These are phyloP conservation scores for Auricularia auricula-judae DNA, from an alignment of 768 basidiomycete genomes.

Conservation along the genomic window DNA sequence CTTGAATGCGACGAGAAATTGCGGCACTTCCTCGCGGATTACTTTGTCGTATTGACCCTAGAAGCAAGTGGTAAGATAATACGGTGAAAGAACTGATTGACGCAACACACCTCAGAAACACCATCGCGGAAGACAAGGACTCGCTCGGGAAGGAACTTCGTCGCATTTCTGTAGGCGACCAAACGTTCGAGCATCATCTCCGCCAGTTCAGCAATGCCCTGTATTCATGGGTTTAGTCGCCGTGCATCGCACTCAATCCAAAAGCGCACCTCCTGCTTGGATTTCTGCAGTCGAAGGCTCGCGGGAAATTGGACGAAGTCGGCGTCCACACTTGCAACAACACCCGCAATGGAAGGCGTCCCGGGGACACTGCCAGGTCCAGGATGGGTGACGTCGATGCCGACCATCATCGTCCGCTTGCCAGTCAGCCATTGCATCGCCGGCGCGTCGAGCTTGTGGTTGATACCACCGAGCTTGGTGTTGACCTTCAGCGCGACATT, in stretches of 20 bases:
- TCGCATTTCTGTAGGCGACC: background rate
- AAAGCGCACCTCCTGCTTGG: conserved; percentile 56
- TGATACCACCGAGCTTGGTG: conserved; percentile 72
- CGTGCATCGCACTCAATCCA: background rate
- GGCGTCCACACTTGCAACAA: conserved; percentile 56
- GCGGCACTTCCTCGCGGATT: conserved; percentile 46
- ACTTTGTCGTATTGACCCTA: conserved; percentile 68
- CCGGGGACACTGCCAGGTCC: conserved; percentile 64
- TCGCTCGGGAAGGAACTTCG: conserved; percentile 45
- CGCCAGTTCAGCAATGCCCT: conserved; percentile 54
- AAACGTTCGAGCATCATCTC: conserved; percentile 67
- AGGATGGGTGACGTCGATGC: conserved; percentile 65
- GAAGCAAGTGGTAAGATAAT: background rate
- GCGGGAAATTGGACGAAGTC: conserved; percentile 70
- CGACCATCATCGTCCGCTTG: conserved; percentile 70
- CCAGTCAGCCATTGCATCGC: conserved; percentile 57
- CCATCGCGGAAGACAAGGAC: conserved; percentile 72
- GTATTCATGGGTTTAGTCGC: background rate
- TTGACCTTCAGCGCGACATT: conserved; percentile 75
- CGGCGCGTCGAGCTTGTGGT: conserved; percentile 49
- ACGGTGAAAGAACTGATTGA: background rate
- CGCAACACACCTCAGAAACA: conserved; percentile 37
- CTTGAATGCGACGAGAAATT: conserved; percentile 51
- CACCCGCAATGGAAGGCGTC: conserved; percentile 73
- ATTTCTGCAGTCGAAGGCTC: conserved; percentile 54